Conservation (phyloP, 257 asterid species). For the Solanum chilense region DNA sequence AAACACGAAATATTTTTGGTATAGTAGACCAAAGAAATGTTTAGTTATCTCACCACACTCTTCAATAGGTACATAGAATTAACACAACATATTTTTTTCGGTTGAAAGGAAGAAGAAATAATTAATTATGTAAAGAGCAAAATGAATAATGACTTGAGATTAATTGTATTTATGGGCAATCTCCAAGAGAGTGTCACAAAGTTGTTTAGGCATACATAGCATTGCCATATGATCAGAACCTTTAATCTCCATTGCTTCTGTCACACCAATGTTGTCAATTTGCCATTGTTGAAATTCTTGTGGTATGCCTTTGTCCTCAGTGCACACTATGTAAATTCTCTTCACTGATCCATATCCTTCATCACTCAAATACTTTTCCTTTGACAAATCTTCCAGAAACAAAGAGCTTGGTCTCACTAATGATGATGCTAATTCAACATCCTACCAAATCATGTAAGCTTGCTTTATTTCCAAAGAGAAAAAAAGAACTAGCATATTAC, state of each 20-base stretch:
- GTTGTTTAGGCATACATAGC: background rate
- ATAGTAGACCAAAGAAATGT: too few species aligned
- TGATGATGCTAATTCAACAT: conserved; percentile 25
- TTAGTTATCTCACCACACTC: too few species aligned
- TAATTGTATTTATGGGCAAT: background rate
- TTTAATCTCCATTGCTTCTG: background rate
- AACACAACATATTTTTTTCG: background rate
- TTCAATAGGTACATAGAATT: too few species aligned
- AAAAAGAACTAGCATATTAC: too few species aligned
- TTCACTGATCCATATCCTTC: conserved; percentile 37
- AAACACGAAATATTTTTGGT: too few species aligned
- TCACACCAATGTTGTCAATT: background rate
- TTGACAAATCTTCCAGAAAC: conserved; percentile 24
- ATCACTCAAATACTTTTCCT: conserved; percentile 13
- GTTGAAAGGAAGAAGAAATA: background rate
- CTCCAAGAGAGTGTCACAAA: background rate
- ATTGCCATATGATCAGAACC: background rate
- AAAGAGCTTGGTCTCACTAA: conserved; percentile 35
- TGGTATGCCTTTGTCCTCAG: conserved; percentile 17
- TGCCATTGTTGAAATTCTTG: conserved; percentile 17
- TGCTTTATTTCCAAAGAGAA: background rate
- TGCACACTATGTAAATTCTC: conserved; percentile 26
- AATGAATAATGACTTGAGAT: background rate
- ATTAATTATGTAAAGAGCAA: background rate
- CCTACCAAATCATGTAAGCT: conserved; percentile 15